Evolutionary conservation across 208 protist species (phyloP).

Genomic region (Acanthamoeba culbertsoni): DNA sequence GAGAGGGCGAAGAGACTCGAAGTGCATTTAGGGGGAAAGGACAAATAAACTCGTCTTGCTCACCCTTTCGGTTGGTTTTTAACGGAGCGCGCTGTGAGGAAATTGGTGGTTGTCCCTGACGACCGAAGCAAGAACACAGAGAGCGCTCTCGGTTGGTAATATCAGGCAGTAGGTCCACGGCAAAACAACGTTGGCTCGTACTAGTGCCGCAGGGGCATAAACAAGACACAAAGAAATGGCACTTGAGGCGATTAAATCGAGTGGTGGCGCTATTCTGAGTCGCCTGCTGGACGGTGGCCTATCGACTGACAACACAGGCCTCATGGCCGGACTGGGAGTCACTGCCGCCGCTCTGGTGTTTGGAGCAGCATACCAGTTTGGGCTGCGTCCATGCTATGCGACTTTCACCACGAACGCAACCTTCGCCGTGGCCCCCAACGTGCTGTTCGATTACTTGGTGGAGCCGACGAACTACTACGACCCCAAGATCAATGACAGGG

Average conservation of each 20-base stretch:
- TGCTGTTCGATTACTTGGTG: background rate
- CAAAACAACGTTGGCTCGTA: background rate
- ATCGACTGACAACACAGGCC: background rate
- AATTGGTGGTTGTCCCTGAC: background rate
- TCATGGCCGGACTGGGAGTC: background rate
- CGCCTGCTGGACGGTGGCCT: background rate
- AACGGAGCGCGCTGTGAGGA: too few relatives aligned
- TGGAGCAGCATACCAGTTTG: background rate
- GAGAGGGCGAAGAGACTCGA: too few relatives aligned
- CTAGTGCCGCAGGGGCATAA: background rate
- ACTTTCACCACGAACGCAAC: background rate
- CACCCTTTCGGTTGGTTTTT: too few relatives aligned
- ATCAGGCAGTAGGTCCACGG: background rate
- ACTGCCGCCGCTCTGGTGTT: background rate
- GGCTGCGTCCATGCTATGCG: background rate
- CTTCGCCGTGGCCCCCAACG: background rate
- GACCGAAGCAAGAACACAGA: too few relatives aligned
- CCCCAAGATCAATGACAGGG: background rate
- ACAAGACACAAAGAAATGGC: background rate
- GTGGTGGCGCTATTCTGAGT: background rate
- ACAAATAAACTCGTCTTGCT: too few relatives aligned
- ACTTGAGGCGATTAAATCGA: background rate
- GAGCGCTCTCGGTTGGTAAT: background rate
- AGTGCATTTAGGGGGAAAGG: too few relatives aligned
- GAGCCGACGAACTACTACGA: conserved; percentile 14